Percentiles rank a stretch among this genome's conserved stretches.
These are phyloP conservation scores for Eurotiales sp. DNA, from an alignment of 2,329 filamentous ascomycete genomes.

Conservation along the genomic window DNA sequence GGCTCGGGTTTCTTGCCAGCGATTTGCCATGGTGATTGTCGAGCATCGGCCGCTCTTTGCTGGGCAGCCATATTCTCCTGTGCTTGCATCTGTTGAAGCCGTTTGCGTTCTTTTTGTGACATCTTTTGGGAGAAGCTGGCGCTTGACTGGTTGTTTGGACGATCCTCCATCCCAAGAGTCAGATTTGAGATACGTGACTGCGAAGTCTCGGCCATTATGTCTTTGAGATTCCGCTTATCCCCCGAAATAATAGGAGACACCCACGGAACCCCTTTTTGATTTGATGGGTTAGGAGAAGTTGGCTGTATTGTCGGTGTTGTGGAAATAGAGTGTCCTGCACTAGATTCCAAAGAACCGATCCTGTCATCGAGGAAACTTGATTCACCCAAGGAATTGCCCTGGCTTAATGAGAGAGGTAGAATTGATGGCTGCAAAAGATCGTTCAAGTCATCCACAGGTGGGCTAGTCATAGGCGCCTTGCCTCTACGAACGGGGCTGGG, in stretches of 20 bases:
- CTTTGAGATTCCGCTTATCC: slow-evolving; percentile 67
- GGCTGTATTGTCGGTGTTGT: slow-evolving; percentile 21
- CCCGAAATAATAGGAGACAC: slow-evolving; percentile 51
- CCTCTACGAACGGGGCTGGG: slow-evolving; percentile 27
- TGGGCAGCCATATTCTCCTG: slow-evolving; percentile 38
- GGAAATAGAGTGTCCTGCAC: slow-evolving; percentile 20
- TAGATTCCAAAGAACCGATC: slow-evolving; percentile 24
- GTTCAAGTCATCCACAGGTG: slow-evolving; percentile 17
- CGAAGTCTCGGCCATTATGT: slow-evolving; percentile 67
- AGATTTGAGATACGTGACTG: slow-evolving; percentile 50
- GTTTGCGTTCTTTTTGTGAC: slow-evolving; percentile 91
- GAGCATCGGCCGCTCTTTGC: slow-evolving; percentile 24
- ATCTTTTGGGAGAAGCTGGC: slow-evolving; percentile 55
- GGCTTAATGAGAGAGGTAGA: slow-evolving; percentile 21
- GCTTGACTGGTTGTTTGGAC: slow-evolving; percentile 37
- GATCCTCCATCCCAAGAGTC: slow-evolving; percentile 48
- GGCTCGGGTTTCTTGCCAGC: slow-evolving; percentile 13
- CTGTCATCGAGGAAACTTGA: slow-evolving; percentile 26
- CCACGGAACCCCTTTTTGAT: slow-evolving; percentile 48
- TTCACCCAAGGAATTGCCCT: slow-evolving; percentile 25
- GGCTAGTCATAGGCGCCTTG: slow-evolving; percentile 24
- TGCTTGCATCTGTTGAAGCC: slow-evolving; percentile 65
- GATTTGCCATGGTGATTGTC: slow-evolving; percentile 63
- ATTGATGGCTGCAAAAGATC: slow-evolving; percentile 22
- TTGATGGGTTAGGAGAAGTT: slow-evolving; percentile 23